phyloP scores from a whole-genome alignment of 2,329 filamentous ascomycete genomes.

The Apiospora sp. region DNA sequence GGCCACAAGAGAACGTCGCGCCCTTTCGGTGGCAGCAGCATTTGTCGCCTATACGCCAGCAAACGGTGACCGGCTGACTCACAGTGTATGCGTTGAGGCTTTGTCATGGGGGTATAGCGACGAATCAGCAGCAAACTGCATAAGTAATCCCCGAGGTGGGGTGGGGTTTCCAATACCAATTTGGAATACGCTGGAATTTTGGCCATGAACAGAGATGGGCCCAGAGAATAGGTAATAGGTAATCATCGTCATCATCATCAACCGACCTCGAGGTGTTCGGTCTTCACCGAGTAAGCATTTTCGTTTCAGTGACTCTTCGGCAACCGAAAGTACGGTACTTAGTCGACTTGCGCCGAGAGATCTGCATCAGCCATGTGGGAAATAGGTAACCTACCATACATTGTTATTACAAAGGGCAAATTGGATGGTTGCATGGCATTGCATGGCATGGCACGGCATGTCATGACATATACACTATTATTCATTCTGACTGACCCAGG shows the following conservation, averaged over 20 bases:
- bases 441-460: not conserved
- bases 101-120: constrained; percentile 18
- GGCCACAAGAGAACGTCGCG: not conserved
- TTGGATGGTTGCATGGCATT: constrained; percentile 9
- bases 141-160: constrained; percentile 2
- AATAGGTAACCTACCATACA: not conserved
- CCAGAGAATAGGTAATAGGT: not conserved
- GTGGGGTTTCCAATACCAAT: not conserved
- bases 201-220: not conserved
- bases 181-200: constrained; percentile 11
- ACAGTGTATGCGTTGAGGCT: constrained; percentile 13
- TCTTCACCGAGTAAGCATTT: constrained; percentile 19
- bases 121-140: constrained; percentile 6
- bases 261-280: not conserved
- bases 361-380: constrained; percentile 5
- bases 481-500: constrained; percentile 3
- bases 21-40: not conserved
- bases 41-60: not conserved
- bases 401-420: not conserved
- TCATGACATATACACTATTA: not conserved
- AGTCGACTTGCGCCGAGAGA: not conserved
- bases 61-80: constrained; percentile 14
- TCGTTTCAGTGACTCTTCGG: constrained; percentile 5
- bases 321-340: constrained; percentile 18
- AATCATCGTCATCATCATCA: not conserved